Evolutionary conservation across 2,329 filamentous ascomycete species (phyloP), one percentile per base, ranked within the genome.

Genomic region (Aschersonia sp.): DNA sequence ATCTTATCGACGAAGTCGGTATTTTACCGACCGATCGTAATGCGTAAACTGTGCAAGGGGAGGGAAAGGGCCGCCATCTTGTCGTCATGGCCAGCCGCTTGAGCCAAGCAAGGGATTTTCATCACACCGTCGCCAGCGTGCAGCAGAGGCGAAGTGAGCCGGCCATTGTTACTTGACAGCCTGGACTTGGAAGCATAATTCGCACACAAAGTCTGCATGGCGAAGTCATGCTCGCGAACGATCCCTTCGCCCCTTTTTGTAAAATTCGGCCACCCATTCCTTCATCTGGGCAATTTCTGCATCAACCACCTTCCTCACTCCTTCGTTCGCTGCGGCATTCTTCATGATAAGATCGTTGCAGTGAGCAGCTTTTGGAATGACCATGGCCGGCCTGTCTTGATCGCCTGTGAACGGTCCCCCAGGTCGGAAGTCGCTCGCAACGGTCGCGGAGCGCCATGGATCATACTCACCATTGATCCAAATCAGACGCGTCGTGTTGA

Each of bases 401-500:
- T 69, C 75, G 9, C 69, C 69, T 48, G 59, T 10, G 12, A 80
- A 58, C 1, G 76, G 74, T 0, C 78, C 78, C 5, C 69, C 73
- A 0, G 76, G 74, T 28, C 77, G 66, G 56, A 71, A 70, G 30
- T 68, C 64, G 20, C 73, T 74, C 1, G 69, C 72, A 0, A 81
- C 69, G 4, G 70, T 70, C 0, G 72, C 68, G 4, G 74, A 69
- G 35, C 71, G 66, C 78, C 78, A 82, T 5, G 78, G 78, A 56
- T 82, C 78, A 48, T 65, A 74, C 58, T 77, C 66, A 43, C 72
- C 78, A 53, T 81, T 80, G 5, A 71, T 67, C 65, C 72, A 80
- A 30, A 80, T 65, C 29, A 83, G 61, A 2, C 77, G 69, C 12
- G 69, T 73, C 2, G 70, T 73, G 48, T 75, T 61, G 40, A 66